Percentiles rank a stretch among this genome's conserved stretches.
Evolutionary conservation across 768 basidiomycete species (phyloP).

Genomic region (Naganishia antarctica): DNA sequence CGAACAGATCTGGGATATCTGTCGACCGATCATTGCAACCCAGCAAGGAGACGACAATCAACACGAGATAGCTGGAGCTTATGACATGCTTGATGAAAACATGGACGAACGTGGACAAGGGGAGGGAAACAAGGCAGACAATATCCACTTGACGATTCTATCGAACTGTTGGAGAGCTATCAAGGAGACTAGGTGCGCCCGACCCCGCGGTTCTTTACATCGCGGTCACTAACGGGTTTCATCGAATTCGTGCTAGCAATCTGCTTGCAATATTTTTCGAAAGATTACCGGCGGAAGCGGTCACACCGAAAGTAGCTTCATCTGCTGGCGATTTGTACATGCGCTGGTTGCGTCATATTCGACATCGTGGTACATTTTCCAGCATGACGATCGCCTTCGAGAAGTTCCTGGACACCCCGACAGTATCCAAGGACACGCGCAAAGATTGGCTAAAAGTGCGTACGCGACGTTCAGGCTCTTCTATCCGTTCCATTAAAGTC

Average conservation of each 20-base stretch:
- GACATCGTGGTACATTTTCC: conserved; percentile 48
- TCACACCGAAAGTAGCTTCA: conserved; percentile 25
- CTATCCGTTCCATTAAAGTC: no score
- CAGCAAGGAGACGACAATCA: conserved; percentile 27
- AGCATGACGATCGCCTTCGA: conserved; percentile 43
- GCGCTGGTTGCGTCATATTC: conserved; percentile 45
- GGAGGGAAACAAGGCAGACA: conserved; percentile 29
- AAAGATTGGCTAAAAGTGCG: conserved; percentile 40
- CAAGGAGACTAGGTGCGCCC: conserved; percentile 43
- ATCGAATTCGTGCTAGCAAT: conserved; percentile 25
- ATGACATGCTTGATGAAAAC: conserved; percentile 34
- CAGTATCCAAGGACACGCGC: neutral
- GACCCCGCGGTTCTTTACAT: neutral
- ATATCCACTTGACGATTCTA: conserved; percentile 38
- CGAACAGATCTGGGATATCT: conserved; percentile 22
- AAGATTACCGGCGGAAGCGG: conserved; percentile 5
- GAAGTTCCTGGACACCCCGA: conserved; percentile 30
- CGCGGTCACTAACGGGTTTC: neutral
- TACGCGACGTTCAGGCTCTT: neutral
- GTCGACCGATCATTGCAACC: conserved; percentile 11
- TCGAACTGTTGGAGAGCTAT: conserved; percentile 47
- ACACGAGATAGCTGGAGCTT: conserved; percentile 47
- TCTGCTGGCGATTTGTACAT: conserved; percentile 37
- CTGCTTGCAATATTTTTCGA: conserved; percentile 29
- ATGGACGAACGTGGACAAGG: conserved; percentile 28